Evolutionary conservation across 306 rosid genomes (phyloP).

Genomic region (Trichosanthes truncata): DNA sequence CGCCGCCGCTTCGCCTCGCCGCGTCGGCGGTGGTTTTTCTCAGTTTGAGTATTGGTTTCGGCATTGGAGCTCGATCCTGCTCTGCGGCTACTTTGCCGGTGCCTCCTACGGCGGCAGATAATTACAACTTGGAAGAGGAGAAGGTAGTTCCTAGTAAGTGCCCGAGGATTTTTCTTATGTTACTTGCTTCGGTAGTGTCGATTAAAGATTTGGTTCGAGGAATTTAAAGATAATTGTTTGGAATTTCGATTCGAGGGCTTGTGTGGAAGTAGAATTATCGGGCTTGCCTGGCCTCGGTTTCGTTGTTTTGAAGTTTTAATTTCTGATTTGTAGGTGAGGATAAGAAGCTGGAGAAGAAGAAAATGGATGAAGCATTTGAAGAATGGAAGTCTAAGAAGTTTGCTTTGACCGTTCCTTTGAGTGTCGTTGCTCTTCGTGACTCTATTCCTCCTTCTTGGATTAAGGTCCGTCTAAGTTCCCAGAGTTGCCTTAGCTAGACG

Average conservation of each 20-base stretch:
- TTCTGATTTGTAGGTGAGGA: slow-evolving; percentile 21
- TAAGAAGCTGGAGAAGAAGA: slow-evolving; percentile 28
- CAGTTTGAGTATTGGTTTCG: slow-evolving; percentile 42
- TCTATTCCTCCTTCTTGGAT: slow-evolving; percentile 95
- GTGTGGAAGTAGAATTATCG: background rate
- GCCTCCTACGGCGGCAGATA: slow-evolving; percentile 17
- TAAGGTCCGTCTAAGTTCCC: slow-evolving; percentile 36
- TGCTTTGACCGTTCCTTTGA: slow-evolving; percentile 84
- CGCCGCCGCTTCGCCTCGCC: slow-evolving; percentile 25
- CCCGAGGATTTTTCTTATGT: background rate
- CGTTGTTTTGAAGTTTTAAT: background rate
- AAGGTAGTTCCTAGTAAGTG: slow-evolving; percentile 37
- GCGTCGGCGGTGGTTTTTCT: slow-evolving; percentile 41
- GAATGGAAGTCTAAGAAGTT: slow-evolving; percentile 73
- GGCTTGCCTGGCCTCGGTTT: background rate
- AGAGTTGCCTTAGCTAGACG: background rate
- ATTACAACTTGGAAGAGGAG: slow-evolving; percentile 27
- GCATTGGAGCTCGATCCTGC: slow-evolving; percentile 34
- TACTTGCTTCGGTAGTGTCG: background rate
- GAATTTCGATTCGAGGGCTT: background rate
- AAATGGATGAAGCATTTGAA: slow-evolving; percentile 50
- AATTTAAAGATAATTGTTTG: background rate
- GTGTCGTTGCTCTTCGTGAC: slow-evolving; percentile 64
- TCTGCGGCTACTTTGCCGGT: slow-evolving; percentile 22
- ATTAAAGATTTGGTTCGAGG: background rate